These are phyloP conservation scores for Phyllosticta ampelicida DNA, from an alignment of 2,329 filamentous ascomycete species.

Conservation along the genomic window DNA sequence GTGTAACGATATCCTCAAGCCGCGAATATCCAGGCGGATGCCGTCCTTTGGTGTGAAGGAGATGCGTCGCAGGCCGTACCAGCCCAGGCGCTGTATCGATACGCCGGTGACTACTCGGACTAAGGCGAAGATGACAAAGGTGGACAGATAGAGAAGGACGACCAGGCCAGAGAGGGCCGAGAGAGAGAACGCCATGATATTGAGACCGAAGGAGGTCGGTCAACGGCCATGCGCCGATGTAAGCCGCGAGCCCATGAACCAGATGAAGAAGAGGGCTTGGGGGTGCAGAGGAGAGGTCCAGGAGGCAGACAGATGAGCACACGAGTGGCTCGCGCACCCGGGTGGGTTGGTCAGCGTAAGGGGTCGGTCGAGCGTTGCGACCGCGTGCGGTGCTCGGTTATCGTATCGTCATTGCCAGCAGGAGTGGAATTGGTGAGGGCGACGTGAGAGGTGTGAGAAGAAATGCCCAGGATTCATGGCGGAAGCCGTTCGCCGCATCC, in stretches of 20 bases:
- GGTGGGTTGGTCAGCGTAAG: conserved; percentile 3
- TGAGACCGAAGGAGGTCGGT: conserved; percentile 10
- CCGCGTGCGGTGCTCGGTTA: conserved; percentile 6
- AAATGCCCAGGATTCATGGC: neutral
- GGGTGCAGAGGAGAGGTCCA: neutral
- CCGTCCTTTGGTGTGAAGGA: conserved; percentile 85
- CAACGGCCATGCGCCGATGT: conserved; percentile 13
- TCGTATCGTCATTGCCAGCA: conserved; percentile 8
- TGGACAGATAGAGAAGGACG: conserved; percentile 77
- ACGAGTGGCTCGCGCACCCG: conserved; percentile 7
- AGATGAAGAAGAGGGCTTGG: neutral
- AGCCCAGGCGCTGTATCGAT: conserved; percentile 91
- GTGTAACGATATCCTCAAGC: conserved; percentile 78
- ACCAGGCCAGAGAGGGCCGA: conserved; percentile 77
- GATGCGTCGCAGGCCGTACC: conserved; percentile 81
- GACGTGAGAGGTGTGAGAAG: neutral
- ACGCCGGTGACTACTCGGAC: conserved; percentile 85
- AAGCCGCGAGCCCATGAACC: neutral
- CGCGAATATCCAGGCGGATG: conserved; percentile 77
- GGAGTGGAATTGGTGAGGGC: neutral
- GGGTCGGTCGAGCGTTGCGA: conserved; percentile 7
- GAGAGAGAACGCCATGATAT: conserved; percentile 34
- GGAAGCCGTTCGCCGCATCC: neutral
- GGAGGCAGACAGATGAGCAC: neutral
- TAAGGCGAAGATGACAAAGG: conserved; percentile 88